These are phyloP conservation scores for Aspergillus affinis DNA, from an alignment of 495 filamentous ascomycete genomes.

Conservation along the genomic window DNA sequence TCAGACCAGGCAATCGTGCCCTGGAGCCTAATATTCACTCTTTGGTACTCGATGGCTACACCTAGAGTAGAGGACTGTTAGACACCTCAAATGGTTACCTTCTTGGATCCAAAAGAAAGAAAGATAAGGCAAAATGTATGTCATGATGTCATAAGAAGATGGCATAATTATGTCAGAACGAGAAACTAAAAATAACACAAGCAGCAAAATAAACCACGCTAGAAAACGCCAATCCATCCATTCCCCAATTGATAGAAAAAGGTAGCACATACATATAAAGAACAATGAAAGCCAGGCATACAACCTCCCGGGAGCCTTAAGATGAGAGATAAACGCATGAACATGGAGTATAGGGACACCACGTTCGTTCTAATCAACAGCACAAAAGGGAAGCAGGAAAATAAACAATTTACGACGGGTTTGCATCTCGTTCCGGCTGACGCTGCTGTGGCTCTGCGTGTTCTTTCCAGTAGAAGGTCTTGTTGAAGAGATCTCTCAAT, in stretches of 20 bases:
- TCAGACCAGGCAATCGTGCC: too few species aligned
- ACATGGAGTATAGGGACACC: too few species aligned
- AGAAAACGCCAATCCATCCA: not conserved
- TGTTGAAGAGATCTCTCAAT: conserved; percentile 70
- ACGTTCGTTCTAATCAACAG: not conserved
- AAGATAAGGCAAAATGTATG: too few species aligned
- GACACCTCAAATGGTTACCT: too few species aligned
- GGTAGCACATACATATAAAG: conserved; percentile 1
- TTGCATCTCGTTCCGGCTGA: conserved; percentile 25
- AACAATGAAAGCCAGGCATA: not conserved
- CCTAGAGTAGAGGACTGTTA: too few species aligned
- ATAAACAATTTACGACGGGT: not conserved
- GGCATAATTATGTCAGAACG: not conserved
- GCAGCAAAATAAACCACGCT: not conserved
- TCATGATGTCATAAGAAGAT: not conserved
- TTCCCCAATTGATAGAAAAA: not conserved
- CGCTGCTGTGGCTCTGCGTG: conserved; percentile 9
- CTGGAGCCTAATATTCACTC: too few species aligned
- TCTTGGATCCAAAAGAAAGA: too few species aligned
- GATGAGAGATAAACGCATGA: too few species aligned
- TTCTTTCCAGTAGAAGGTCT: conserved; percentile 55
- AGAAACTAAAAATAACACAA: not conserved
- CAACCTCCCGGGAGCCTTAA: too few species aligned
- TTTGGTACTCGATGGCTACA: too few species aligned
- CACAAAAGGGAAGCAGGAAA: not conserved